Conservation (phyloP, 306 rosid genomes). For the Elaeagnus macrophylla region DNA sequence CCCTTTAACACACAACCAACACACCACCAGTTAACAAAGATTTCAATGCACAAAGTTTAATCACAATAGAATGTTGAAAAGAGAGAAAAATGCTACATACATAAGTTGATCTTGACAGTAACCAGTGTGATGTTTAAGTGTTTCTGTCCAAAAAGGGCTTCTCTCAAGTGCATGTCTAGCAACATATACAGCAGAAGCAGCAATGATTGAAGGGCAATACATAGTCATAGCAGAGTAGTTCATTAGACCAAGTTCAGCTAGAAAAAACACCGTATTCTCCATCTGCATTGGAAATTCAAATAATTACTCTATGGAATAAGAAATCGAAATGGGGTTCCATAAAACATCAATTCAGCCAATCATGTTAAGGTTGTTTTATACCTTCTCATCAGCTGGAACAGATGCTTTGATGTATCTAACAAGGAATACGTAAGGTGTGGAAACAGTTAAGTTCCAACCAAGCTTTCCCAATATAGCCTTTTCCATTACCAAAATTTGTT, state of each 20-base stretch:
- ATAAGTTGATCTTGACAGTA: conserved; percentile 57
- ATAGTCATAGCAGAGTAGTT: conserved; percentile 37
- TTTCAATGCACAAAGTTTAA: background rate
- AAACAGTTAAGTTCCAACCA: conserved; percentile 75
- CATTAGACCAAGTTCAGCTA: conserved; percentile 69
- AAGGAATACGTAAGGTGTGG: conserved; percentile 80
- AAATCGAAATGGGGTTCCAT: too few relatives aligned
- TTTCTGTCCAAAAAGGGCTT: conserved; percentile 60
- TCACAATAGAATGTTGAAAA: too few relatives aligned
- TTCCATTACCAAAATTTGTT: conserved; percentile 66
- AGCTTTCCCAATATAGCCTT: conserved; percentile 61
- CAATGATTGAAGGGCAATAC: conserved; percentile 57
- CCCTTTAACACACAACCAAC: conserved; percentile 31
- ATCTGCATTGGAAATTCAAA: conserved; percentile 34
- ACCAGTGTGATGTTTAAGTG: conserved; percentile 72
- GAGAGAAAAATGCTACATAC: conserved; percentile 19
- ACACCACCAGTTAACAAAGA: background rate
- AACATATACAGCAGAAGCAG: conserved; percentile 81
- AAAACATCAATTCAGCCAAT: background rate
- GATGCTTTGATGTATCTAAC: conserved; percentile 75
- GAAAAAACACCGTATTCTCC: conserved; percentile 61
- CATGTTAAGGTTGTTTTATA: conserved; percentile 2
- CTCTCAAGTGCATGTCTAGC: conserved; percentile 55
- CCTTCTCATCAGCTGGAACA: conserved; percentile 47
- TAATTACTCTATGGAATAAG: background rate